These are phyloP conservation scores for Syzygium syzygioides DNA, from an alignment of 441 rosid genomes.

Conservation along the genomic window DNA sequence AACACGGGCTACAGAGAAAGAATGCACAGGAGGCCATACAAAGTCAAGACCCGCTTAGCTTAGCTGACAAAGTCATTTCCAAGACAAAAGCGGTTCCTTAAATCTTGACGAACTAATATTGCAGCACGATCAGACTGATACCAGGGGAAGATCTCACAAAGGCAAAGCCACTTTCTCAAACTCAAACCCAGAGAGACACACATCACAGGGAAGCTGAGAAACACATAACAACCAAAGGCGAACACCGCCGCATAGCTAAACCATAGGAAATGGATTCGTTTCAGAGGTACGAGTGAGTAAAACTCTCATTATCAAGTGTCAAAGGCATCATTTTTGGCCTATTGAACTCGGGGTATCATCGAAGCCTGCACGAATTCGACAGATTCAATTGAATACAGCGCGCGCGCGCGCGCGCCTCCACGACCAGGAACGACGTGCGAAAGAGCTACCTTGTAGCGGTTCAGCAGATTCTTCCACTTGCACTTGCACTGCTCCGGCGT, in stretches of 20 bases:
- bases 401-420: neutral
- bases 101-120: neutral
- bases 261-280: neutral
- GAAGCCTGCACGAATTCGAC: neutral
- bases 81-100: neutral
- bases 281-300: neutral
- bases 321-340: neutral
- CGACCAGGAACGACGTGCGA: neutral
- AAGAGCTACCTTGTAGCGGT: conserved; percentile 45
- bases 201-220: neutral
- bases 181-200: neutral
- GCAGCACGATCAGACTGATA: neutral
- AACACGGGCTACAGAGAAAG: neutral
- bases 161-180: neutral
- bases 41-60: neutral
- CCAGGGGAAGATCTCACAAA: neutral
- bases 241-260: neutral
- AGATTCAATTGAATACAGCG: neutral
- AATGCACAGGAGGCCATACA: neutral
- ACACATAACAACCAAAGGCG: neutral
- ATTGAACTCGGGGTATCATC: neutral
- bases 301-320: neutral
- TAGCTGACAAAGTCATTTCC: neutral
- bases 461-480: conserved; percentile 58
- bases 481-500: conserved; percentile 57